Conservation (phyloP, 371 early-diverging fungal species). For the Rhizopus arrhizus region DNA sequence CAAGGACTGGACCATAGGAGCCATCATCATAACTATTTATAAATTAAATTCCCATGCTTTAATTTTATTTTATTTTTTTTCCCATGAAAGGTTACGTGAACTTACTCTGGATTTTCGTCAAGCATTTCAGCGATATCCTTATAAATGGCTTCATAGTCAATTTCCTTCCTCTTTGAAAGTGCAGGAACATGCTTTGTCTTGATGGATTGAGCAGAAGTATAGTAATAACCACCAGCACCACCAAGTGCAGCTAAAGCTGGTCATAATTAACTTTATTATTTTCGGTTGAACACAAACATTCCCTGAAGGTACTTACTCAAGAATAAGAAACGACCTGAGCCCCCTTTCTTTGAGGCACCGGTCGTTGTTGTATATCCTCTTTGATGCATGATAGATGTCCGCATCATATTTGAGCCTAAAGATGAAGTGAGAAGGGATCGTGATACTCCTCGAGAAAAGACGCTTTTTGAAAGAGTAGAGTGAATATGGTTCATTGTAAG, state of each 20-base stretch:
- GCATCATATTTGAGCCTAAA: constrained; percentile 11
- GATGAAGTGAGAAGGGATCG: constrained; percentile 11
- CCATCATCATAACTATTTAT: constrained; percentile 84
- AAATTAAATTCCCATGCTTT: not conserved
- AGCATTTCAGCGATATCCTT: constrained; percentile 78
- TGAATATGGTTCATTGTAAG: constrained; percentile 5
- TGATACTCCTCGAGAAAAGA: constrained; percentile 1
- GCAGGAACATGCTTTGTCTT: constrained; percentile 25
- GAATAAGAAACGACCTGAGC: constrained; percentile 26
- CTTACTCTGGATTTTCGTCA: constrained; percentile 67
- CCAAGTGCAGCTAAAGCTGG: constrained; percentile 49
- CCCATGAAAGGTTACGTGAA: constrained; percentile 9
- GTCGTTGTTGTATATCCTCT: constrained; percentile 27
- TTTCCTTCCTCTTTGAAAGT: constrained; percentile 31
- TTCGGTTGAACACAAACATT: no score
- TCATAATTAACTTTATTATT: not conserved
- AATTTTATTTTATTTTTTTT: not conserved
- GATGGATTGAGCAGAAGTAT: constrained; percentile 44
- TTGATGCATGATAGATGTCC: constrained; percentile 13
- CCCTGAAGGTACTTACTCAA: constrained; percentile 21
- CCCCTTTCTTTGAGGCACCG: constrained; percentile 25
- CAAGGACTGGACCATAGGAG: constrained; percentile 84
- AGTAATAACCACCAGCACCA: constrained; percentile 59
- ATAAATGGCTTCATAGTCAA: constrained; percentile 73
- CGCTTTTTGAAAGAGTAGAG: constrained; percentile 7